Evolutionary conservation across 352 stramenopile genomes (phyloP), one percentile per base, ranked within the genome.

Genomic region (Pythium oligandrum): DNA sequence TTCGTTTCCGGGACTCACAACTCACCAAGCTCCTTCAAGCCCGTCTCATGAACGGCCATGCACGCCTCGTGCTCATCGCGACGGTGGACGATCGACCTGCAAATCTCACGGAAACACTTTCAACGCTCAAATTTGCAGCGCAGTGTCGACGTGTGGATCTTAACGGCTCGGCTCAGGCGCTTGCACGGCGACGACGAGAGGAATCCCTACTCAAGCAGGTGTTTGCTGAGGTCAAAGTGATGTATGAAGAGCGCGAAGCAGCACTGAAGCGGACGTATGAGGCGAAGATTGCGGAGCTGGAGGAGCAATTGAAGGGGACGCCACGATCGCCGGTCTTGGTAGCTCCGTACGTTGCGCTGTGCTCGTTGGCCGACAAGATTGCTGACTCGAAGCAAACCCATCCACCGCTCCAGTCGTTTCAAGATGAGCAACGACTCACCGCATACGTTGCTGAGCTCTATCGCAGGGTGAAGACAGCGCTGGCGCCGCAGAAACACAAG

Each of bases 81-180:
- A 88, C 80, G 12, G 66, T 88, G 32, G 77, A 88, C 34, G 71
- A 83, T 46, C 71, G 70, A 31, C 46, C 68, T 0, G 55, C 56
- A 12, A 83, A 88, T 57, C 57, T 88, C 2, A 67, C 63, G 0
- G 80, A 90, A 64, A 90, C 75, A 30, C 55, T 88, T 6, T 86
- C 71, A 17, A 90, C 80, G 12, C 70, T 90, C 12, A 90, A 90
- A 44, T 90, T 90, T 54, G 77, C 80, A n/a, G 48, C 71, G 1
- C 75, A 86, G 56, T 88, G 80, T 46, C 73, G 76, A 7, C 68
- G 74, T 12, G 75, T 88, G 7, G 71, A 84, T 43, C 58, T 84
- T n/a, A 51, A 32, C 17, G 57, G 56, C 35, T 32, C 35, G 4
- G 40, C 47, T 6, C 60, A 26, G 40, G 38, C 38, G 38, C 7